Base-by-base conservation (phyloP, 345 rosid genomes). In the Microcos paniculata region DNA sequence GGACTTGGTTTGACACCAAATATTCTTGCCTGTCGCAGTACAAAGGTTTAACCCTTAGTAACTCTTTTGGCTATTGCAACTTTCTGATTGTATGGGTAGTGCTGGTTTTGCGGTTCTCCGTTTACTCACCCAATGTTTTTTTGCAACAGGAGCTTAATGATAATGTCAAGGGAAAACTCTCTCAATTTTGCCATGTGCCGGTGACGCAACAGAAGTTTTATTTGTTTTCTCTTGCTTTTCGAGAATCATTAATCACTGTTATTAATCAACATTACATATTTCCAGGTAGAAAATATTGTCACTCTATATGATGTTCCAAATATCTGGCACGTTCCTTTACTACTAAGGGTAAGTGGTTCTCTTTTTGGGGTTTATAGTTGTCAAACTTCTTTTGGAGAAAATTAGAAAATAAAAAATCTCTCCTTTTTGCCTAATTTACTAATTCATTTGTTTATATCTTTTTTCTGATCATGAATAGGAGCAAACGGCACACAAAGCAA, bases 171-270 rank as follows among this genome's bases (percentile, higher is more conserved):
- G 77, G 69, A 61, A 93, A 96, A 76, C 94, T 96, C 43, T 89
- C 97, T 49, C 95, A 88, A 62, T 96, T 96, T 88, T 93, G 97
- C 88, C 99, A 94, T 83, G 97, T 96, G 58, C 92, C 84, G 90
- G 99, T 96, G 90, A 74, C 73, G 69, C 48, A 49, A 23, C 30
- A 70, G 72, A 52, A 10, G 45, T 33, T 33, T 24, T 81, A 59
- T 23, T 78, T 73, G 12, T 65, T 11, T 15, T 76, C 5, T 64
- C 33, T 35, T 6, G 10, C 35, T 57, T 71, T 26, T 4, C 4
- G 4, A n/a, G n/a, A 38, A 66, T 28, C 59, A 51, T 23, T 63
- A 7, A 71, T 23, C 42, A 33, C 38, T 46, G 26, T 31, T 59
- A 58, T 42, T 61, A 55, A 71, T 59, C 42, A 21, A 40, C 40